Evolutionary conservation across 352 stramenopile species (phyloP), one percentile per base, ranked within the genome.

Genomic region (Halophytophthora batemanensis): DNA sequence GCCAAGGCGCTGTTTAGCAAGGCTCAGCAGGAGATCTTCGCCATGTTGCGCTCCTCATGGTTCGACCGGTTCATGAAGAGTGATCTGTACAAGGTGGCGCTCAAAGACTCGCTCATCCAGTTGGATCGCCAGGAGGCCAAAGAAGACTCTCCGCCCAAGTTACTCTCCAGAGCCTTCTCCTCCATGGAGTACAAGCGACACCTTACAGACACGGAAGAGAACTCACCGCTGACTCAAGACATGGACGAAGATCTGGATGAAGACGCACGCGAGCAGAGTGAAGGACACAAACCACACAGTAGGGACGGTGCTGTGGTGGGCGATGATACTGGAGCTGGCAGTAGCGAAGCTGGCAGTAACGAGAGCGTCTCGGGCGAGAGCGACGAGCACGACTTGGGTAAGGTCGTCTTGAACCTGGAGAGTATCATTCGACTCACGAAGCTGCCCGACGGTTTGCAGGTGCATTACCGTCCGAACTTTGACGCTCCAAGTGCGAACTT

Each of bases 31-130:
- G 82, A 93, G 49, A 93, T 93, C 29, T 88, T 90, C 31, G 63
- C 82, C 8, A 88, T 91, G 74, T 59, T 93, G 10, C 68, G 62
- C 12, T 87, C 82, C 6, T 90, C 82, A 15, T 91, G 82, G 80
- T 93, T 86, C 38, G 72, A 87, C 19, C 76, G 78, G 12, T 93
- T 93, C 56, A 90, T 84, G 52, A 89, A 88, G 56, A 93, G 82
- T 65, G 81, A 87, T 28, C 54, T 91, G 17, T 93, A 93, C 62
- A 82, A 87, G 40, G 58, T 93, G 21, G 82, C 79, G 22, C 54
- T 93, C 8, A 75, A 89, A 53, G 82, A 93, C 51, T 80, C 78
- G 21, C 65, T 74, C 3, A 84, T 90, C 41, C 73, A 83, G 25
- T 63, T 86, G 21, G 70, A 76, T 42, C 66, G 73, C 19, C 67